Percentiles rank a stretch among this genome's conserved stretches.
Evolutionary conservation across 169 alveolate species (phyloP).

Genomic region (Cryptosporidium ubiquitum): DNA sequence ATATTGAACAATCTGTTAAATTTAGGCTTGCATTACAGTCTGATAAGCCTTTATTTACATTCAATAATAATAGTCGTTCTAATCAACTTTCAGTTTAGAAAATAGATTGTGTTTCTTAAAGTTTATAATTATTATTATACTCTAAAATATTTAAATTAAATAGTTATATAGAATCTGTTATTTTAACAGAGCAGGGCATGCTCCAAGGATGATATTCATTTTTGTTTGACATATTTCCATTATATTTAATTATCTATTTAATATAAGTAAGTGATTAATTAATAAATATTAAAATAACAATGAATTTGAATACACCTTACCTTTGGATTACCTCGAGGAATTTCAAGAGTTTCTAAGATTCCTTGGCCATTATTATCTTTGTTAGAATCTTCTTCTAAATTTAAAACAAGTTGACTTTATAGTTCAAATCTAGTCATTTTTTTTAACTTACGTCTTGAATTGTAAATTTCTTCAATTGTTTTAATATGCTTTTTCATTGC

Average conservation of each 20-base stretch:
- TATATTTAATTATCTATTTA: constrained; percentile 23
- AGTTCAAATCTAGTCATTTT: not conserved
- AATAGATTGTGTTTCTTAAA: not conserved
- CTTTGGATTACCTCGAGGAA: not conserved
- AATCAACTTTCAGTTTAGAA: not conserved
- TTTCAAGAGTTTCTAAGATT: not conserved
- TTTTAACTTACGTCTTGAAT: constrained; percentile 19
- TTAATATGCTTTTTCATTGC: constrained; percentile 34
- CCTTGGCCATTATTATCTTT: not conserved
- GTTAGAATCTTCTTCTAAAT: not conserved
- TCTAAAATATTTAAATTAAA: not conserved
- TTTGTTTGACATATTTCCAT: not conserved
- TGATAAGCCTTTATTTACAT: constrained; percentile 17
- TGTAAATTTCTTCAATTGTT: not conserved
- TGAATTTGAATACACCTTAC: not conserved
- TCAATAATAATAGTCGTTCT: not conserved
- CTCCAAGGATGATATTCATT: constrained; percentile 43
- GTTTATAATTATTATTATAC: not conserved
- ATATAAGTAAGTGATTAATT: no score
- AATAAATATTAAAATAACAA: not conserved
- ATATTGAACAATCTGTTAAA: constrained; percentile 32
- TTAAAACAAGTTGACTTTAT: not conserved
- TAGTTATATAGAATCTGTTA: constrained; percentile 7
- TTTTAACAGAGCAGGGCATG: constrained; percentile 54
- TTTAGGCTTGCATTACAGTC: constrained; percentile 46